phyloP scores from a whole-genome alignment of 345 rosid genomes.

The Erodium maritimum region DNA sequence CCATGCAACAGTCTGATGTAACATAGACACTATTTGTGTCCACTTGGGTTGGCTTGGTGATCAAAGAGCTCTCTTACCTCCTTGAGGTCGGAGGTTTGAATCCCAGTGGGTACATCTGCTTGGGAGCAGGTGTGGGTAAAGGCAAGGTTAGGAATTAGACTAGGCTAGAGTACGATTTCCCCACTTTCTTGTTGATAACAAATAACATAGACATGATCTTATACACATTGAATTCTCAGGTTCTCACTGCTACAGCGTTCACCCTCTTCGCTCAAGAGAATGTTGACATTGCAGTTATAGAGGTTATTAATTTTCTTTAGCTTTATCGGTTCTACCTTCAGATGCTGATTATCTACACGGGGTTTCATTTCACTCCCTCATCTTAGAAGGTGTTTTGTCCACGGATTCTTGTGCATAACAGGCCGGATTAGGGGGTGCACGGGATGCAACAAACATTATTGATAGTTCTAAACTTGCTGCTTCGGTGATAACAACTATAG shows the following conservation, averaged over 20 bases:
- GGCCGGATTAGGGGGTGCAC: slow-evolving; percentile 90
- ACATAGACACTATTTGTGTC: background rate
- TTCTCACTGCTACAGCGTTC: slow-evolving; percentile 75
- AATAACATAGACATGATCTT: too few species aligned
- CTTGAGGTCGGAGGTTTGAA: too few species aligned
- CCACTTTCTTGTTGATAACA: too few species aligned
- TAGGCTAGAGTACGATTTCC: too few species aligned
- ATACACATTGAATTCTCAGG: slow-evolving; percentile 34
- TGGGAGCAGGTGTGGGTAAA: too few species aligned
- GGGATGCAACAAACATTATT: slow-evolving; percentile 80
- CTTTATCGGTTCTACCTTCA: background rate
- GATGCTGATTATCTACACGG: background rate
- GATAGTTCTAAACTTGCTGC: slow-evolving; percentile 48
- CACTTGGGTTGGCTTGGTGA: too few species aligned
- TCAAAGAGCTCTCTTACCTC: too few species aligned
- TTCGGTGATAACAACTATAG: slow-evolving; percentile 69
- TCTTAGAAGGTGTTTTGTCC: background rate
- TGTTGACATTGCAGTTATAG: slow-evolving; percentile 72
- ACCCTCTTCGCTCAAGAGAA: slow-evolving; percentile 55
- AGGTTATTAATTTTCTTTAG: slow-evolving; percentile 29
- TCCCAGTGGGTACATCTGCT: too few species aligned
- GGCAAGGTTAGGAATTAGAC: too few species aligned
- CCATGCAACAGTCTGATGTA: background rate
- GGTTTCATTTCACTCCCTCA: background rate
- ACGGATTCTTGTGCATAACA: slow-evolving; percentile 7